These are phyloP conservation scores for Prunella vulgaris DNA, from an alignment of 257 asterid species.

Conservation along the genomic window DNA sequence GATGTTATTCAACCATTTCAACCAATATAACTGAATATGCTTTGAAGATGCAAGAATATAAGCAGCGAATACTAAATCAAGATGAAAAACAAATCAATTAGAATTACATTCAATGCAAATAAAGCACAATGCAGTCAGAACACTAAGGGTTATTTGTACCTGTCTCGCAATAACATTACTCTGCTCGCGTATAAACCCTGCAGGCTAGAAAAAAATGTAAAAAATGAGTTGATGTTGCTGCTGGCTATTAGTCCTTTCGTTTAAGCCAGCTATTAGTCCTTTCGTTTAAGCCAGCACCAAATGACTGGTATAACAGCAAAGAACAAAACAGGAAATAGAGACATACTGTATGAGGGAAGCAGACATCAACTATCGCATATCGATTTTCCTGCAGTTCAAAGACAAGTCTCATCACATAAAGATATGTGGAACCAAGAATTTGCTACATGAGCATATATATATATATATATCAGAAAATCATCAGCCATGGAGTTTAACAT, in stretches of 20 bases:
- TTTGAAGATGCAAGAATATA: constrained; percentile 12
- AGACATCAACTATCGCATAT: constrained; percentile 83
- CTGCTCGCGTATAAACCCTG: constrained; percentile 87
- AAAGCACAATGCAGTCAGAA: constrained; percentile 13
- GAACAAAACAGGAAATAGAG: constrained; percentile 21
- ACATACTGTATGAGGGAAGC: constrained; percentile 81
- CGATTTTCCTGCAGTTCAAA: constrained; percentile 76
- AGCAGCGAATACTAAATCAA: background rate
- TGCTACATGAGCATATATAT: constrained; percentile 8
- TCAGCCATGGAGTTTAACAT: constrained; percentile 8
- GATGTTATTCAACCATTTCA: background rate
- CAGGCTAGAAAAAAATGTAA: constrained; percentile 62
- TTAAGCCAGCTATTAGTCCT: constrained; percentile 5
- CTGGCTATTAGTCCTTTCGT: background rate
- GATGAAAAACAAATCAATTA: background rate
- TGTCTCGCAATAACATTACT: constrained; percentile 83
- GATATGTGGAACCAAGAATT: constrained; percentile 4
- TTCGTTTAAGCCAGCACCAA: constrained; percentile 5
- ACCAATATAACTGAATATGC: constrained; percentile 1
- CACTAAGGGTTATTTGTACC: constrained; percentile 41
- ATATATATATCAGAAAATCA: constrained; percentile 14
- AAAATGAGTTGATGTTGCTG: constrained; percentile 17
- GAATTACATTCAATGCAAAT: background rate
- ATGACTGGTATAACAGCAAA: constrained; percentile 13
- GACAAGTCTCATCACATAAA: constrained; percentile 17